A percentile compares a stretch with the other conserved stretches of the same genome.
These are phyloP conservation scores for Kokia cookei DNA, from an alignment of 441 rosid species.

Conservation along the genomic window DNA sequence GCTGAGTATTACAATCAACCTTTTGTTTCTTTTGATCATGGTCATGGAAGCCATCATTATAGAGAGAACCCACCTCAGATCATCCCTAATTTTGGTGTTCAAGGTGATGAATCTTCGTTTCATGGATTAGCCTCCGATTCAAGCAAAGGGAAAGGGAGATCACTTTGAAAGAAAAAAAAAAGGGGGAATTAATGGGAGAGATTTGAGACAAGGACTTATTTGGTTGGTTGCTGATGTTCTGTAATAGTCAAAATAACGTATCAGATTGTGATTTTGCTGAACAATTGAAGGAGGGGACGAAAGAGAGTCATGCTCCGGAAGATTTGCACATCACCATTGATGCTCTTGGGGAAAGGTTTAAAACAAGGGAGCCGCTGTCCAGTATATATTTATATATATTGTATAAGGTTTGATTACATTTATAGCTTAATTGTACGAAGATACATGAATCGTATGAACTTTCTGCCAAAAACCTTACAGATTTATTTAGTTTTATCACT, in stretches of 20 bases:
- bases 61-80: slow-evolving; percentile 38
- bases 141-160: slow-evolving; percentile 45
- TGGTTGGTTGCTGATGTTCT: slow-evolving; percentile 15
- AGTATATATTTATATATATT: background rate
- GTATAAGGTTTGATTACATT: background rate
- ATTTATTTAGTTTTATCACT: background rate
- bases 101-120: slow-evolving; percentile 51
- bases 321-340: too few species aligned
- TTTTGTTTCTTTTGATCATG: slow-evolving; percentile 14
- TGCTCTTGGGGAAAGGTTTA: background rate
- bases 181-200: background rate
- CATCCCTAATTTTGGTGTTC: slow-evolving; percentile 45
- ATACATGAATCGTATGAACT: background rate
- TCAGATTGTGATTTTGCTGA: slow-evolving; percentile 5
- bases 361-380: background rate
- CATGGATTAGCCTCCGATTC: slow-evolving; percentile 46
- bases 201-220: slow-evolving; percentile 17
- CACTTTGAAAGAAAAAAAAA: slow-evolving; percentile 6
- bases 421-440: background rate
- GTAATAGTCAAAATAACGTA: slow-evolving; percentile 9
- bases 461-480: background rate
- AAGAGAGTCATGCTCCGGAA: background rate
- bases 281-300: background rate
- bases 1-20: slow-evolving; percentile 2
- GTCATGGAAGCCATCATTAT: background rate